These are phyloP conservation scores for Bimuria novae-zelandiae DNA, from an alignment of 2,329 filamentous ascomycete genomes.

Conservation along the genomic window DNA sequence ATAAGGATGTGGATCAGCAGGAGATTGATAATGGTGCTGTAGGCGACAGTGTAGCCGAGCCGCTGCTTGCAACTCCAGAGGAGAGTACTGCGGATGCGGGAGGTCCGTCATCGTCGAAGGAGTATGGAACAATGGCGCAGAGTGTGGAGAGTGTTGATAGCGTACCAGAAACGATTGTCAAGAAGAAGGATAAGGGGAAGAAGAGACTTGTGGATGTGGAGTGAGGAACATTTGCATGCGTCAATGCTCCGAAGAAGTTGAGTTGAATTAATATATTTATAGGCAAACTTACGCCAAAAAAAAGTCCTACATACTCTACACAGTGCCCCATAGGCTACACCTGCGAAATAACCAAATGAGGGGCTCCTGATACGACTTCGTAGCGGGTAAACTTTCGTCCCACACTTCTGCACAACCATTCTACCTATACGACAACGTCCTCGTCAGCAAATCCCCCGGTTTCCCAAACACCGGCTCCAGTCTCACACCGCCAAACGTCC, in stretches of 20 bases:
- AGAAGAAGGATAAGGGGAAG: slow-evolving; percentile 22
- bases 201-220: slow-evolving; percentile 19
- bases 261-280: background rate
- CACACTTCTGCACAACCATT: background rate
- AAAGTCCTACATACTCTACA: too few relatives aligned
- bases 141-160: slow-evolving; percentile 15
- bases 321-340: too few relatives aligned
- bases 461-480: slow-evolving; percentile 42
- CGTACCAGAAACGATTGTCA: slow-evolving; percentile 19
- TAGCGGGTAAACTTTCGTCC: background rate
- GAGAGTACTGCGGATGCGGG: slow-evolving; percentile 14
- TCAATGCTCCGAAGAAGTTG: too few relatives aligned
- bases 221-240: too few relatives aligned
- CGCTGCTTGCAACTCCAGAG: slow-evolving; percentile 17
- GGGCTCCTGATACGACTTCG: background rate
- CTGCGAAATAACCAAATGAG: too few relatives aligned
- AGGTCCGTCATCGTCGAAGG: slow-evolving; percentile 7
- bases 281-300: too few relatives aligned
- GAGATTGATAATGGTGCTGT: slow-evolving; percentile 3
- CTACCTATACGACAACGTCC: background rate
- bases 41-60: background rate
- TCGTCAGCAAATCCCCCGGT: slow-evolving; percentile 3
- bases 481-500: slow-evolving; percentile 47
- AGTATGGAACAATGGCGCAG: slow-evolving; percentile 16
- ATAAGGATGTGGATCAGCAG: background rate